phyloP scores from a whole-genome alignment of 129 eudicot genomes.

The Smallanthus sonchifolius region DNA sequence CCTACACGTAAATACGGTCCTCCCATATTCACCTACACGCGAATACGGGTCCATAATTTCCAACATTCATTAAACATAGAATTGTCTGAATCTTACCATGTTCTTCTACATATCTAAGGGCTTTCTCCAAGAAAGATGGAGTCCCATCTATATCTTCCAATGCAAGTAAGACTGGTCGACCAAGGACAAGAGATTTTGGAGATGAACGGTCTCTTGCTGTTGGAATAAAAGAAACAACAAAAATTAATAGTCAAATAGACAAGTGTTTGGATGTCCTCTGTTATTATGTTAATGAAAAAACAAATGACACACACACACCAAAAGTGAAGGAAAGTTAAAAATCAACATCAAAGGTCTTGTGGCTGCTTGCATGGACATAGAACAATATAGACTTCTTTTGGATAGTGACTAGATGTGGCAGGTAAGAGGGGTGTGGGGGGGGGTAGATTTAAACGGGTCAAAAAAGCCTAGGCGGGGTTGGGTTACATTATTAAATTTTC shows the following conservation, averaged over 20 bases:
- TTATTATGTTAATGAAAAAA: not conserved
- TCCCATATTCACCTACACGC: no score
- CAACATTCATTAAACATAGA: not conserved
- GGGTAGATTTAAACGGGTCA: not conserved
- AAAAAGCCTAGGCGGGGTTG: not conserved
- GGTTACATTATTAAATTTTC: not conserved
- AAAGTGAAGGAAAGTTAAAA: not conserved
- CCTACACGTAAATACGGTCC: no score
- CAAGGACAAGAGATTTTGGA: constrained; percentile 69
- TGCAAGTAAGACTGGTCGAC: constrained; percentile 91
- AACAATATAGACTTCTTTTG: not conserved
- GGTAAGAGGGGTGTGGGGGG: not conserved
- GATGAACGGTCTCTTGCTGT: constrained; percentile 61
- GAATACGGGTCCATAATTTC: no score
- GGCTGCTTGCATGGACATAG: not conserved
- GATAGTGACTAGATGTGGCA: not conserved
- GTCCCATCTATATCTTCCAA: constrained; percentile 95
- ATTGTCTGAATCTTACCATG: constrained; percentile 49
- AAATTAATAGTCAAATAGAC: not conserved
- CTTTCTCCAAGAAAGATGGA: constrained; percentile 95
- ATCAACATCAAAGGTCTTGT: not conserved
- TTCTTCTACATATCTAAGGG: constrained; percentile 82
- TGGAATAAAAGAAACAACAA: constrained; percentile 18
- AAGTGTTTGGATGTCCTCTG: not conserved
- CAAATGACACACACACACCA: not conserved